Evolutionary conservation across 768 basidiomycete species (phyloP).

Genomic region (Rhizopogon vesiculosus): DNA sequence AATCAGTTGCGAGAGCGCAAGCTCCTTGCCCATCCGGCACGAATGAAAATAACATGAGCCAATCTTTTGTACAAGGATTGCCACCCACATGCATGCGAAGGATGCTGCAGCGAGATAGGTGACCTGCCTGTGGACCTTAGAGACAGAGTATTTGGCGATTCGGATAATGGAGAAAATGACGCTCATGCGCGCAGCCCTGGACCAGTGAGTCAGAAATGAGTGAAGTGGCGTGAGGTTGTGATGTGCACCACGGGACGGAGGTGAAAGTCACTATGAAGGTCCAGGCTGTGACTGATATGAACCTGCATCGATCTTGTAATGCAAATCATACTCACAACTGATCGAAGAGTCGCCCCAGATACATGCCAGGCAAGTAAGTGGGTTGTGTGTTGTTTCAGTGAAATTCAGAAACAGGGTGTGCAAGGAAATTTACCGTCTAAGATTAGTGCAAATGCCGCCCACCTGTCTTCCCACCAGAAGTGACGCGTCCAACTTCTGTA

Average conservation of each 20-base stretch:
- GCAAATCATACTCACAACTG: no score
- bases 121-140: background rate
- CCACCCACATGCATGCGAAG: background rate
- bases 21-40: background rate
- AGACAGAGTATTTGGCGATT: background rate
- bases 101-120: background rate
- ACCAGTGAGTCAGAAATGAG: background rate
- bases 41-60: background rate
- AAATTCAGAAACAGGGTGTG: no score
- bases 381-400: no score
- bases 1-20: background rate
- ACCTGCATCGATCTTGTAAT: no score
- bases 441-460: background rate
- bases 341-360: no score
- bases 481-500: no score
- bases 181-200: slow-evolving; percentile 1
- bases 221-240: no score
- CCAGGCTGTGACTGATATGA: background rate
- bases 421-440: background rate
- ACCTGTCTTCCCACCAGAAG: slow-evolving; percentile 1
- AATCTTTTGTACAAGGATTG: background rate
- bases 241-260: no score
- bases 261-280: no score
- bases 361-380: no score
- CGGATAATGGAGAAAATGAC: background rate